Evolutionary conservation across 441 rosid species (phyloP).

Genomic region (Gossypium schwendimanii): DNA sequence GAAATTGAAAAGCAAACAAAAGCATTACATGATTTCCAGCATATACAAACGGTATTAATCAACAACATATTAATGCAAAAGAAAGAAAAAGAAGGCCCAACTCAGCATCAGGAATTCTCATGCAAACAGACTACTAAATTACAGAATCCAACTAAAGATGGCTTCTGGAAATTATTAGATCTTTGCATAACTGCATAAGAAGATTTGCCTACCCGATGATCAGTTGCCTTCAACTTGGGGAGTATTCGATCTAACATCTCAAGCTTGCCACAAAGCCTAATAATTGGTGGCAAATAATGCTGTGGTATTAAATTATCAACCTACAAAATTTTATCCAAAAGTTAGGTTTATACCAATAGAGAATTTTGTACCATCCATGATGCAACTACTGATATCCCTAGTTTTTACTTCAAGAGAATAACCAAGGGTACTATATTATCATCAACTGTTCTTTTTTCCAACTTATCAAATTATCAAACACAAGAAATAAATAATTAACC

Average conservation of each 20-base stretch:
- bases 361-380: neutral
- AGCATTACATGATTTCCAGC: neutral
- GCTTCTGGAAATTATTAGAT: neutral
- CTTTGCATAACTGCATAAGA: constrained; percentile 15
- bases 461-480: neutral
- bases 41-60: neutral
- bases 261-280: constrained; percentile 93
- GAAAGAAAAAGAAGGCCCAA: neutral
- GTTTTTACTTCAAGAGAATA: neutral
- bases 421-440: neutral
- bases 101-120: neutral
- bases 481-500: neutral
- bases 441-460: neutral
- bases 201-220: constrained; percentile 67
- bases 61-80: neutral
- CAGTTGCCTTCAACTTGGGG: constrained; percentile 88
- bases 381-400: neutral
- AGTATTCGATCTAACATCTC: constrained; percentile 92
- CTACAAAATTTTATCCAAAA: constrained; percentile 35
- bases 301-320: constrained; percentile 65
- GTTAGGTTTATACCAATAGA: constrained; percentile 12
- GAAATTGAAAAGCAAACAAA: neutral
- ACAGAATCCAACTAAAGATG: neutral
- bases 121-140: neutral
- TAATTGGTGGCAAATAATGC: constrained; percentile 76